Evolutionary conservation across 2,329 filamentous ascomycete genomes (phyloP), one percentile per base, ranked within the genome.

Genomic region (Thelonectria discophora): DNA sequence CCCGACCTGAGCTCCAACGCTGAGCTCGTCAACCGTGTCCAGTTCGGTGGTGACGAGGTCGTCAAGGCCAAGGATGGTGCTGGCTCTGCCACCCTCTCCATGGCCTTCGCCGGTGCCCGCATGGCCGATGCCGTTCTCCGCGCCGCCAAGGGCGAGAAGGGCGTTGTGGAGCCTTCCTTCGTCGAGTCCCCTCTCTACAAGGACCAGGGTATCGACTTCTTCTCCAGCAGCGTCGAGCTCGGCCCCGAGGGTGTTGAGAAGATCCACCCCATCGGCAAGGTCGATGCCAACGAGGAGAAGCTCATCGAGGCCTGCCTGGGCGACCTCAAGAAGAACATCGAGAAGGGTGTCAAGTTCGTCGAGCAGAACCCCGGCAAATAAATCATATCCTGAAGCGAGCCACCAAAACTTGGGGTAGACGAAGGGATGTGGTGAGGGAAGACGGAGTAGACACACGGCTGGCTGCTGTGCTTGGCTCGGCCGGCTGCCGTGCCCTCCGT

Each of bases 21-120:
- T 76, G 86, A 86, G 65, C 92, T 98, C 75, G 84, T 98, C 82
- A 89, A 94, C 81, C 94, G 95, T 79, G 95, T 98, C 76, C 94
- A 98, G 85, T 98, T 98, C 80, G 94, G 95, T 81, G 94, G 94
- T 86, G 94, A 98, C 80, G 94, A 98, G 89, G 94, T 98, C 72
- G 94, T 98, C 84, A 88, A 97, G 89, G 95, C 94, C 82, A 98
- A 98, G 91, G 94, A 94, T 78, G 95, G 94, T 81, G 93, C 94
- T 75, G 94, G 94, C 74, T 97, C 93, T 72, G 94, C 94, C 78
- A 98, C 94, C 68, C 91, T 98, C 73, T 97, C 93, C 84, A 99
- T 99, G 94, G 94, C 94, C 76, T 94, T 97, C 88, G 94, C 94
- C 71, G 94, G 94, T 79, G 86, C 87, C 76, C 86, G 87, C 80